phyloP scores from a whole-genome alignment of 768 basidiomycete genomes.

The Lentinula edodes region DNA sequence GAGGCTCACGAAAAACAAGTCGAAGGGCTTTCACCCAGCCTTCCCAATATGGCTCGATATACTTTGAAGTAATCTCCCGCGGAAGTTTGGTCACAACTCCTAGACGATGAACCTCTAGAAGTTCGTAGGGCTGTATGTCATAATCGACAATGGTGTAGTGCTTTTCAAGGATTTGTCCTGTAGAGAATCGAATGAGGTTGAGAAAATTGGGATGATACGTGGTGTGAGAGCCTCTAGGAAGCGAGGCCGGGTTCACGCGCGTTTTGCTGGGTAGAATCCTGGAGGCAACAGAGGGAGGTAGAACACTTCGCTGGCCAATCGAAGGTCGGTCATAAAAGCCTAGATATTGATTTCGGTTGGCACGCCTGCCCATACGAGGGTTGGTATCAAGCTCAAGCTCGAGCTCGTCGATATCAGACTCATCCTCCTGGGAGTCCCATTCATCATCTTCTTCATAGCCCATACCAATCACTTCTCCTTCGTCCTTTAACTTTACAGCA shows the following conservation, averaged over 20 bases:
- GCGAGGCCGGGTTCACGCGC: not conserved
- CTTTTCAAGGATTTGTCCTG: constrained; percentile 67
- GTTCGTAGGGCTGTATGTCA: constrained; percentile 52
- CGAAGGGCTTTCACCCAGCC: constrained; percentile 48
- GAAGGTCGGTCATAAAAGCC: constrained; percentile 4
- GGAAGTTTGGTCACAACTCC: constrained; percentile 38
- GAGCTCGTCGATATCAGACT: constrained; percentile 2
- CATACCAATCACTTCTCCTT: constrained; percentile 6
- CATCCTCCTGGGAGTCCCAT: constrained; percentile 18
- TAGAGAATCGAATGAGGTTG: constrained; percentile 59
- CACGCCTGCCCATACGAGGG: constrained; percentile 8
- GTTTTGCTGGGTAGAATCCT: not conserved
- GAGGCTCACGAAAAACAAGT: constrained; percentile 23
- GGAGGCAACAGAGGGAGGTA: not conserved
- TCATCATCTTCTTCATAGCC: constrained; percentile 31
- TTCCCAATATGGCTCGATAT: constrained; percentile 57
- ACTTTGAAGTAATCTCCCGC: constrained; percentile 31
- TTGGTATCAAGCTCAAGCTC: constrained; percentile 4
- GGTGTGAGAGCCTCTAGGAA: constrained; percentile 2
- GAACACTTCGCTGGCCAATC: not conserved
- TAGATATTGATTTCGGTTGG: constrained; percentile 1
- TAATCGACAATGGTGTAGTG: constrained; percentile 56
- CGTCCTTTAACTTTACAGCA: constrained; percentile 6
- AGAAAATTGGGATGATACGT: constrained; percentile 29
- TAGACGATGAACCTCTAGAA: constrained; percentile 61